These are phyloP conservation scores for Glaciozyma antarctica DNA, from an alignment of 768 basidiomycete genomes.

Conservation along the genomic window DNA sequence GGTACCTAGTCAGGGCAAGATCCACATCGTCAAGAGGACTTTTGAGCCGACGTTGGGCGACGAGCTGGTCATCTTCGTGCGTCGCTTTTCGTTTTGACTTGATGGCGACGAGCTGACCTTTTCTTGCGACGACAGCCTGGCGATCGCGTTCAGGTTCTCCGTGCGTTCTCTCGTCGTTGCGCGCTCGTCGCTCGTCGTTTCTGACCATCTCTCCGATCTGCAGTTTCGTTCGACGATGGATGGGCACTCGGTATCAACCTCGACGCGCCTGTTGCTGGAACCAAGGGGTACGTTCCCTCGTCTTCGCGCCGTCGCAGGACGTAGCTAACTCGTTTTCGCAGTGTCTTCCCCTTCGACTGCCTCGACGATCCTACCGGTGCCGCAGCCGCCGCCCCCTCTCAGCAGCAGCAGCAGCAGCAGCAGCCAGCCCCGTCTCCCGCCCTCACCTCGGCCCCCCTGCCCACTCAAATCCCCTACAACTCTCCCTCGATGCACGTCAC, in stretches of 20 bases:
- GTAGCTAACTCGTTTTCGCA: background rate
- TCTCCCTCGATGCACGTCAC: too few species aligned
- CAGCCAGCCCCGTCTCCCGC: too few species aligned
- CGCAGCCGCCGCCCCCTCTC: too few species aligned
- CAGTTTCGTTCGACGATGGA: slow-evolving; percentile 35
- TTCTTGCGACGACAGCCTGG: slow-evolving; percentile 20
- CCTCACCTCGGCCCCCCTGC: too few species aligned
- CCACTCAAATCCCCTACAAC: too few species aligned
- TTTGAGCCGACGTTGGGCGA: slow-evolving; percentile 34
- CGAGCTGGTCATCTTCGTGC: slow-evolving; percentile 33
- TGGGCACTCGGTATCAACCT: slow-evolving; percentile 32
- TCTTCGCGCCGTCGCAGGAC: background rate
- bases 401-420: too few species aligned
- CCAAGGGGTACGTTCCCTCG: background rate
- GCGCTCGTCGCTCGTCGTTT: too few species aligned
- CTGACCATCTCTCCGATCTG: too few species aligned
- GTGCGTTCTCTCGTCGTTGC: too few species aligned
- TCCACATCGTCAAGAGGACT: slow-evolving; percentile 30
- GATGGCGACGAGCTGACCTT: background rate
- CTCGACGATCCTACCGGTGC: slow-evolving; percentile 12
- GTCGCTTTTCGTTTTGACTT: background rate
- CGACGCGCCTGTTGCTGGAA: background rate
- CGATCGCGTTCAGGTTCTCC: slow-evolving; percentile 33
- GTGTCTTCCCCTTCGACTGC: slow-evolving; percentile 31
- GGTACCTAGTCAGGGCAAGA: slow-evolving; percentile 29